Conservation (phyloP, 2,329 filamentous ascomycete genomes). For the Torrubiella hemipterigena region DNA sequence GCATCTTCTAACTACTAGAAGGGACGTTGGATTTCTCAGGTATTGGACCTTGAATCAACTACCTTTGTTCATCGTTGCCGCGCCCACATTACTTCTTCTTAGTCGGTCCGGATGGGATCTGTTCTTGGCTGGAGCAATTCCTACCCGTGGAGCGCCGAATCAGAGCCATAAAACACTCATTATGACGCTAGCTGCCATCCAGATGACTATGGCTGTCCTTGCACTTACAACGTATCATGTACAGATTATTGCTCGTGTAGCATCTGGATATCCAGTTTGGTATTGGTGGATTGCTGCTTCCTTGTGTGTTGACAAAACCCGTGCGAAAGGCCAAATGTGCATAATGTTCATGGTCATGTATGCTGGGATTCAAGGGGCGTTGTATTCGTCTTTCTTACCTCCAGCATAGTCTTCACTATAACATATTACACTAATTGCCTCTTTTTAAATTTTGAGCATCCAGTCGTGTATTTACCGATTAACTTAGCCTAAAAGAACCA, state of each 20-base stretch:
- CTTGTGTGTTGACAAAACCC: slow-evolving; percentile 21
- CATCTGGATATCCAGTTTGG: slow-evolving; percentile 82
- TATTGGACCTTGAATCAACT: slow-evolving; percentile 87
- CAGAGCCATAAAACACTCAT: slow-evolving; percentile 28
- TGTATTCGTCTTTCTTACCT: slow-evolving; percentile 86
- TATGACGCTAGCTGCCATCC: slow-evolving; percentile 54
- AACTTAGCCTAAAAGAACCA: neutral
- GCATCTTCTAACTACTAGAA: slow-evolving; percentile 22
- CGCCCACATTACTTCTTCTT: slow-evolving; percentile 58
- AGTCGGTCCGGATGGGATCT: too few species aligned
- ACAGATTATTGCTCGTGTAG: slow-evolving; percentile 83
- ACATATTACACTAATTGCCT: too few species aligned
- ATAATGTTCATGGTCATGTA: slow-evolving; percentile 70
- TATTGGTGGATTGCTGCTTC: slow-evolving; percentile 64
- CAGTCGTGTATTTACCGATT: neutral
- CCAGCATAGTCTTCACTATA: slow-evolving; percentile 55
- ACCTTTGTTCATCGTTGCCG: slow-evolving; percentile 75
- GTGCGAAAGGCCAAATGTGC: slow-evolving; percentile 23
- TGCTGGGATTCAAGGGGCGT: slow-evolving; percentile 64
- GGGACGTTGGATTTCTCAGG: slow-evolving; percentile 75
- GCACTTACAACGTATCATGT: slow-evolving; percentile 79
- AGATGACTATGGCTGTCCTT: slow-evolving; percentile 58
- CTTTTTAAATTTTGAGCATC: too few species aligned
- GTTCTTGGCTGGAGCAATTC: too few species aligned
- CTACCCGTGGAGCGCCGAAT: too few species aligned